Evolutionary conservation across 345 rosid species (phyloP), one percentile per base, ranked within the genome.

Genomic region (Citropsis articulata): DNA sequence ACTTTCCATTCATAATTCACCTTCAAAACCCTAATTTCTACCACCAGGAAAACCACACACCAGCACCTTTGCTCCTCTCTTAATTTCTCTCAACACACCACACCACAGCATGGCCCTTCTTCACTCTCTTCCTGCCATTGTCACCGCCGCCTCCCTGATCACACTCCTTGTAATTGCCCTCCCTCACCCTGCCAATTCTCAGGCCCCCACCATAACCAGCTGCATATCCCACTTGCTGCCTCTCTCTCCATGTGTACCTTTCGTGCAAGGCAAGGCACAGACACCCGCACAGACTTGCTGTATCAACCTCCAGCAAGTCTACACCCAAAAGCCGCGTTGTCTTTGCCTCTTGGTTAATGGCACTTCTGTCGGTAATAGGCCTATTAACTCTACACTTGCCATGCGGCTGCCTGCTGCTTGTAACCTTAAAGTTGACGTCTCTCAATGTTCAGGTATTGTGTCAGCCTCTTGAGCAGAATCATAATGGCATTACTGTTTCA

Each of bases 291-390:
- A 82, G 75, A 65, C 87, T 6, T 95, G 98, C 85, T 91, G 98
- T 50, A 78, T 89, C 83, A 87, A 84, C 79, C 94, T 95, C 79
- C 79, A 75, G 79, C 94, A 80, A 5, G 81, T 92, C 70, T 89
- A 82, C 80, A 62, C 19, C 76, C 87, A 86, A 74, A 81, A 88
- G 63, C 94, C 94, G 1, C 78, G 65, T 2, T 93, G 99, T 78
- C 85, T 92, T 33, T 95, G 99, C 85, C 84, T 88, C 79, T 76
- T 95, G 69, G 89, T 93, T 76, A 90, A 88, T 71, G 83, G 83
- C 81, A 82, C 92, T 45, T 64, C 83, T 71, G 55, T 89, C 28
- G 56, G 81, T 28, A 84, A 89, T 66, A 83, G 89, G 75, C 95
- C 97, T 10, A 84, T 95, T 38, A 93, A 93, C 82, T 81, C 77